These are phyloP conservation scores for Leccinum holopus DNA, from an alignment of 1,284 basidiomycete species.

Conservation along the genomic window DNA sequence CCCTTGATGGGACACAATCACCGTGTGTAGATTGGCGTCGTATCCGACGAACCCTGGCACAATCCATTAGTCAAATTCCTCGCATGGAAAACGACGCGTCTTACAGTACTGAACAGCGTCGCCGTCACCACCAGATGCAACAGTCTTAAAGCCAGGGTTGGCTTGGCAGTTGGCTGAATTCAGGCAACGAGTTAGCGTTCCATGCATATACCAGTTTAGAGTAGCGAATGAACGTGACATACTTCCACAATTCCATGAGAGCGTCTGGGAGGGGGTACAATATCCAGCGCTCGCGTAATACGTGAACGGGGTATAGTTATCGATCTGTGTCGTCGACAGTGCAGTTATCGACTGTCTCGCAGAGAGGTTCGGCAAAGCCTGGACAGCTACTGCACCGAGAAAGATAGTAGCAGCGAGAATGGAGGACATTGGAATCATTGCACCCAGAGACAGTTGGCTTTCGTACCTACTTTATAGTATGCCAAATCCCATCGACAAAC, in stretches of 20 bases:
- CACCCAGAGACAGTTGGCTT: neutral
- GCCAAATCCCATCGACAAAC: too few relatives aligned
- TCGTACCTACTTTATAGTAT: neutral
- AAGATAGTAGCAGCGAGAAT: slow-evolving; percentile 15
- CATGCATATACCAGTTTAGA: neutral
- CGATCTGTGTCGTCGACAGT: slow-evolving; percentile 44
- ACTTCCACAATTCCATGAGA: slow-evolving; percentile 63
- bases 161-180: slow-evolving; percentile 52
- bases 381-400: slow-evolving; percentile 17
- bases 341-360: slow-evolving; percentile 40
- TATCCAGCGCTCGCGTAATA: slow-evolving; percentile 61
- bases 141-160: slow-evolving; percentile 54
- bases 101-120: slow-evolving; percentile 49
- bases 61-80: neutral
- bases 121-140: slow-evolving; percentile 65
- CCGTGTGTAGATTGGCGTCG: slow-evolving; percentile 32
- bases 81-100: slow-evolving; percentile 4
- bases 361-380: slow-evolving; percentile 25
- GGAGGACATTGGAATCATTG: slow-evolving; percentile 15
- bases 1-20: slow-evolving; percentile 40
- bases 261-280: slow-evolving; percentile 46
- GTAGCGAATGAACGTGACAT: slow-evolving; percentile 13
- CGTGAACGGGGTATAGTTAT: slow-evolving; percentile 52
- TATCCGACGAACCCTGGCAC: slow-evolving; percentile 42
- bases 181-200: neutral